Evolutionary conservation across 2,329 filamentous ascomycete species (phyloP), one percentile per base, ranked within the genome.

Genomic region (Penicillium sp.): DNA sequence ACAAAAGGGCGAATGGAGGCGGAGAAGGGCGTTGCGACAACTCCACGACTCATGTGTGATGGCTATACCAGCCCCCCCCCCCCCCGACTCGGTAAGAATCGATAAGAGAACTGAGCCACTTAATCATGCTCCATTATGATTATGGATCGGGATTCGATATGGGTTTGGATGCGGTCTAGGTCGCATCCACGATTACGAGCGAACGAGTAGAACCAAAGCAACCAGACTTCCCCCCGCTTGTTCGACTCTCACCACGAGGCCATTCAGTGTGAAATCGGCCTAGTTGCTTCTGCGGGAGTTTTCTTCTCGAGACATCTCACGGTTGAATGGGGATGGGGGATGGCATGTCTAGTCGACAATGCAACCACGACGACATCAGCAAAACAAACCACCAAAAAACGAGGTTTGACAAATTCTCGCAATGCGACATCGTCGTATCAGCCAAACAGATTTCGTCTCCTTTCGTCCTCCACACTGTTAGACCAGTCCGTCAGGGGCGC

Each of bases 161-260:
- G 31, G 23, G 35, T 48, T 50, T 26, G 33, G 32, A 39, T 43
- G 28, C 37, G 36, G 47, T 46, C 43, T 43, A 37, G 30, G 35
- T 38, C 21, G 33, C 42, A 41, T 42, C 36, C 38, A 47, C 25
- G 23, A 31, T 18, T 39, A 48, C 45, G 32, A 34, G n/a, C 29
- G 13, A 23, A 20, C 3, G 23, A 11, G 16, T 16, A 33, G 13
- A 18, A 36, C 33, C 21, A 33, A 14, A 28, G 19, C 21, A 23
- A 23, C 21, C 21, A 23, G 7, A 23, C 25, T 34, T 13, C 29
- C 14, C 45, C 51, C 51, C 47, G 39, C 49, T 48, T 40, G 50
- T 52, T 54, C 49, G 25, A 52, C 35, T 15, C 27, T 20, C 38
- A 39, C 50, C 50, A 54, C 50, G 50, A 54, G 50, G 50, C 21